Conservation (phyloP, 1,284 basidiomycete genomes). For the Fistulinella cinereoalba region DNA sequence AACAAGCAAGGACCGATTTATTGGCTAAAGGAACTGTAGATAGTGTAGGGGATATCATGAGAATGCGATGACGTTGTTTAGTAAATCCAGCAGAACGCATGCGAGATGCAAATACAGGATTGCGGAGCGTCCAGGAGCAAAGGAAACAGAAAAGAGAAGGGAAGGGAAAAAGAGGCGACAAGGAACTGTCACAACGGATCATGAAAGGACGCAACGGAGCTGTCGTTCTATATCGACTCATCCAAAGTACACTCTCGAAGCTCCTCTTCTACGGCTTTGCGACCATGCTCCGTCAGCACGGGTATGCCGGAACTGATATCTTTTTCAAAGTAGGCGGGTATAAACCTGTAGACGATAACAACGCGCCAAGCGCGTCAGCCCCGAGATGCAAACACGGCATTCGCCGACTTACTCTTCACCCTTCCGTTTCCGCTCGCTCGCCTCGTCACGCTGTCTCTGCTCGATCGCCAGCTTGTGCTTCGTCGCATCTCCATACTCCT, state of each 20-base stretch:
- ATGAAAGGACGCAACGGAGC: neutral
- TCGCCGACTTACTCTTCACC: conserved; percentile 66
- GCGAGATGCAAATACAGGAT: conserved; percentile 8
- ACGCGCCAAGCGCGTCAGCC: neutral
- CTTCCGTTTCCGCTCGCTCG: conserved; percentile 78
- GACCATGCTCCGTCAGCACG: conserved; percentile 67
- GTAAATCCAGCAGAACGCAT: conserved; percentile 14
- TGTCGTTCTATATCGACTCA: conserved; percentile 18
- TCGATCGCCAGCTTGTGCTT: conserved; percentile 86
- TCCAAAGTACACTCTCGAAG: conserved; percentile 32
- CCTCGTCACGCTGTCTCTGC: conserved; percentile 85
- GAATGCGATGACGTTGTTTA: conserved; percentile 14
- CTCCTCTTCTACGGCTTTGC: conserved; percentile 70
- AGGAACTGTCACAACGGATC: conserved; percentile 9
- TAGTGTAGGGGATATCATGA: conserved; percentile 32
- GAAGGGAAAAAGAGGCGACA: neutral
- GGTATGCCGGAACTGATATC: conserved; percentile 76
- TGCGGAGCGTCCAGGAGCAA: neutral
- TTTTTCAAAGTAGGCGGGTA: conserved; percentile 77
- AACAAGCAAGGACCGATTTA: conserved; percentile 8
- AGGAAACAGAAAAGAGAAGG: neutral
- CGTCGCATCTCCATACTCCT: conserved; percentile 89
- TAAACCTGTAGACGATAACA: conserved; percentile 69
- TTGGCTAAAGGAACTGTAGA: conserved; percentile 8
- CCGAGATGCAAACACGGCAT: neutral